Conservation (phyloP, 192 early-diverging fungal species). For the Backusella australiensis region DNA sequence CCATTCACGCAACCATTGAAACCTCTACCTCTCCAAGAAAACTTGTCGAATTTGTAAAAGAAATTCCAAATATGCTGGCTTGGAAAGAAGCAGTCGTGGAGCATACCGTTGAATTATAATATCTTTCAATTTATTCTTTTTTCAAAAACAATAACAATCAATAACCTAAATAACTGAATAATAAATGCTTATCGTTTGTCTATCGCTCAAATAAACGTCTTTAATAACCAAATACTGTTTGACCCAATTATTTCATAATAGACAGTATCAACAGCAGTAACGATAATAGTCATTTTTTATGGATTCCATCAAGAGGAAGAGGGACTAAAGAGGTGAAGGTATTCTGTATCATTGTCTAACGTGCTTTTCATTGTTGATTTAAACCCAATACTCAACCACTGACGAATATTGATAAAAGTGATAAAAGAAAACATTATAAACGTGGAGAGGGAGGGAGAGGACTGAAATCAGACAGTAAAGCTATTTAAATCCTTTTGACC, state of each 20-base stretch:
- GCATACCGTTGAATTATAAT: slow-evolving; percentile 6
- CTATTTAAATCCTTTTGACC: slow-evolving; percentile 14
- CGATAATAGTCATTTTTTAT: background rate
- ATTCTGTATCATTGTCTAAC: slow-evolving; percentile 3
- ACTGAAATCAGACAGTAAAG: slow-evolving; percentile 10
- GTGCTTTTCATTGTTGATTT: slow-evolving; percentile 15
- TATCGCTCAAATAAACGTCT: slow-evolving; percentile 6
- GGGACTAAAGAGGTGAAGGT: slow-evolving; percentile 5
- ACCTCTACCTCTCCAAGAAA: slow-evolving; percentile 3
- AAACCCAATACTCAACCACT: background rate
- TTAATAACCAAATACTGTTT: slow-evolving; percentile 6
- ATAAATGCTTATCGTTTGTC: slow-evolving; percentile 6
- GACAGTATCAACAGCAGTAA: slow-evolving; percentile 7
- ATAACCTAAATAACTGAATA: slow-evolving; percentile 7
- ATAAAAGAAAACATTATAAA: slow-evolving; percentile 9
- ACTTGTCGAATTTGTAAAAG: background rate
- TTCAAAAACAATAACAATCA: slow-evolving; percentile 2
- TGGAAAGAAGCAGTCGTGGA: slow-evolving; percentile 10
- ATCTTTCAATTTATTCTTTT: background rate
- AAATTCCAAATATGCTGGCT: slow-evolving; percentile 13
- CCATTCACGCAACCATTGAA: background rate
- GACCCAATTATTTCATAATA: slow-evolving; percentile 13
- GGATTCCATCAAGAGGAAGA: background rate
- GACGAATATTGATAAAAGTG: slow-evolving; percentile 12
- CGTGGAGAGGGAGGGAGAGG: background rate